Evolutionary conservation across 345 rosid species (phyloP), one percentile per base, ranked within the genome.

Genomic region (rapeseed (Brassica napus)): DNA sequence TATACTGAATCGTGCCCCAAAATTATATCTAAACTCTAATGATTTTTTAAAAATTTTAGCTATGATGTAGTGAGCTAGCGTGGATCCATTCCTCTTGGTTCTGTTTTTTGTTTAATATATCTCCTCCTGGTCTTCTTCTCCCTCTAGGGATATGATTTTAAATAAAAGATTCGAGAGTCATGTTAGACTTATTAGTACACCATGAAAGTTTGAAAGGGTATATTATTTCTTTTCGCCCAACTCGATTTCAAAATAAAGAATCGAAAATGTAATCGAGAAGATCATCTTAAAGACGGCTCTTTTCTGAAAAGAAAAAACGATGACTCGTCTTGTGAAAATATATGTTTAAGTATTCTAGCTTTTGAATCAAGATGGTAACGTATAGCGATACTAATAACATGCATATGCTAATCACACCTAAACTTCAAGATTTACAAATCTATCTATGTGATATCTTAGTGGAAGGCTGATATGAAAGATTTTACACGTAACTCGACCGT

Each of bases 1-100:
- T 74, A 34, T 61, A 26, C 71, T 79, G 68, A 74, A 74, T 79
- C 75, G 71, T 79, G 71, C 66, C 59, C 65, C 66, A 74, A 62
- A 8, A 61, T 74, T 68, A 73, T 61, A 68, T 61, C 54, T 42
- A 78, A 73, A 35, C 60, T 74, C 24, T 44, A n/a, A 4, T 77
- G 21, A 16, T 42, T 5, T 15, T 73, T 57, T 12, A 4, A 35
- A 35, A 31, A 32, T 1, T 65, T 6, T 34, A 54, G 30, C 14
- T 35, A 54, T 65, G 60, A 66, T 2, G 39, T 66, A 21, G 4
- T 79, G 73, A 73, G 44, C 34, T 79, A 60, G n/a, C 31, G 68
- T 73, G 64, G 78, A 79, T 74, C 71, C 32, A 47, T 72, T 24
- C 4, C 2, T 12, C 35, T 26, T 60, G 9, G 65, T 28, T 28